Evolutionary conservation across 805 yeast genomes (phyloP).

Genomic region (Myxozyma udenii): DNA sequence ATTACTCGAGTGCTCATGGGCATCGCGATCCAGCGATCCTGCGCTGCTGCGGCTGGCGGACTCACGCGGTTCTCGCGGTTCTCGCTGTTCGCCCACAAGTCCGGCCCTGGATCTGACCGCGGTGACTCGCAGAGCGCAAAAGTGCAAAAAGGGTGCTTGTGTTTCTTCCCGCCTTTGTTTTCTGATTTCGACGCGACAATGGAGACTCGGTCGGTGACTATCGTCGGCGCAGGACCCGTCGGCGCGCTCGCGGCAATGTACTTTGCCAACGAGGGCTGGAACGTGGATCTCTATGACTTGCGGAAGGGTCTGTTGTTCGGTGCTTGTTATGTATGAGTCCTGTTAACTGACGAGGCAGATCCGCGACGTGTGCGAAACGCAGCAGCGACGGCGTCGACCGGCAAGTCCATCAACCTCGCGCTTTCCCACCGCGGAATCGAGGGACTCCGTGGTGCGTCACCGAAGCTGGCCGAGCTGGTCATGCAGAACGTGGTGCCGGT

Average conservation of each 20-base stretch:
- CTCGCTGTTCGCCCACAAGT: no score
- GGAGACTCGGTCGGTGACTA: constrained; percentile 12
- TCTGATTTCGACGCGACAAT: no score
- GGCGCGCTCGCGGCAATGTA: constrained; percentile 86
- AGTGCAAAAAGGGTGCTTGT: no score
- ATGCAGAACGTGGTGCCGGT: constrained; percentile 70
- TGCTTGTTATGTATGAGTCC: no score
- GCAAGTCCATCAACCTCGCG: constrained; percentile 73
- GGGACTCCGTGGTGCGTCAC: constrained; percentile 63
- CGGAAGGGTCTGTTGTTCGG: constrained; percentile 71
- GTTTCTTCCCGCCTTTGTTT: no score
- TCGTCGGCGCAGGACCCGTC: constrained; percentile 89
- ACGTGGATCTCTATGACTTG: constrained; percentile 69
- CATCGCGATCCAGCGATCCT: no score
- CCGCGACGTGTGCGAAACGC: constrained; percentile 16
- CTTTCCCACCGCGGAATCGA: constrained; percentile 80
- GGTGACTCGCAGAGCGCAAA: no score
- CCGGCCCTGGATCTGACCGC: no score
- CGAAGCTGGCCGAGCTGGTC: constrained; percentile 54
- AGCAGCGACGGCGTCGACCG: constrained; percentile 20
- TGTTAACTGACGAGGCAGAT: no score
- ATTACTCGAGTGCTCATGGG: no score
- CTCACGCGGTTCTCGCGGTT: no score
- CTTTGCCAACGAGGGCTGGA: constrained; percentile 64
- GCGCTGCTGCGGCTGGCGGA: no score